Base-by-base conservation (phyloP, 331 rosid genomes). In the Ulmus americana region DNA sequence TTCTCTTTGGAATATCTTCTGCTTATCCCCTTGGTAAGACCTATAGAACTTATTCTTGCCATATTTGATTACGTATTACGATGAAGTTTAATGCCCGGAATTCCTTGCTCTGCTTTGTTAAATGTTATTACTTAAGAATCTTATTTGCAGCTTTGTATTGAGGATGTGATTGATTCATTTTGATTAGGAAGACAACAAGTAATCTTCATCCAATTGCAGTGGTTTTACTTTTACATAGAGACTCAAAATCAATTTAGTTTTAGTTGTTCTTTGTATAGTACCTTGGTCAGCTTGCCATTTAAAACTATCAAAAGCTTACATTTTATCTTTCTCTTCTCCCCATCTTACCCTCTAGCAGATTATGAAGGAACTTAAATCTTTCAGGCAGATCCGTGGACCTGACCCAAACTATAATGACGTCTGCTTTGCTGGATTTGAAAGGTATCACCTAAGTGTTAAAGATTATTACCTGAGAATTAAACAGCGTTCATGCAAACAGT, bases 331-430 rank as follows among this genome's bases (percentile, higher is more conserved):
- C 69, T 15, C 48, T 57, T 54, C 54, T 12, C 44, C 14, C 45
- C n/a, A 6, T 61, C 38, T 20, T 16, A 42, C 55, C 45, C 69
- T 42, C 69, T 11, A 62, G 76, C 84, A 94, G 99, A 78, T 94
- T 38, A 71, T 72, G 86, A 75, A 82, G 77, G 95, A 85, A 75
- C 83, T 77, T 61, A 75, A 76, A 51, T 80, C 87, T 39, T 81
- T 90, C 68, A 72, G 78, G 79, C 81, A 67, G 74, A 85, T 87
- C 61, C 73, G 10, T 65, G 99, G 99, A 65, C 95, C 99, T 66
- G 99, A 94, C 73, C 99, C 96, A 71, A 81, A 78, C 64, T 94
- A 71, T 65, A 81, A 84, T 0, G 99, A 94, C 71, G 72, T 85
- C 59, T 94, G 97, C 61, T 90, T 94, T 71, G 75, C 91, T 22